A percentile compares a stretch with the other conserved stretches of the same genome.
phyloP scores from a whole-genome alignment of 352 stramenopile genomes.

The Phytopythium vexans region DNA sequence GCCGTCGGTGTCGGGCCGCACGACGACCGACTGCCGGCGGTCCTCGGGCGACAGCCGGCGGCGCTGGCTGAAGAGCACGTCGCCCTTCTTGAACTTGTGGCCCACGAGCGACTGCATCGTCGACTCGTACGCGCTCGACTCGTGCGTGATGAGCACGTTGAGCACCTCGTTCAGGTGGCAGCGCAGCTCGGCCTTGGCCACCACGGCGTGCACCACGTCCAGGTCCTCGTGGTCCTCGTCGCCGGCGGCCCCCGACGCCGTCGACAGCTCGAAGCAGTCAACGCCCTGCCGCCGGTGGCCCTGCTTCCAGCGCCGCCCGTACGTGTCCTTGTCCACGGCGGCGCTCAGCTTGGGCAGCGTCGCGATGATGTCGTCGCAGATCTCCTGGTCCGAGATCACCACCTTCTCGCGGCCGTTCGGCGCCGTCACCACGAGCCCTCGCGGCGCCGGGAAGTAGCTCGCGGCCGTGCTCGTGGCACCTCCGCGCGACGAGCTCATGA shows the following conservation, averaged over 20 bases:
- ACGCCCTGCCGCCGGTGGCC: constrained; percentile 29
- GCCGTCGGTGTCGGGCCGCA: constrained; percentile 12
- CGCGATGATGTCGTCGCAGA: constrained; percentile 37
- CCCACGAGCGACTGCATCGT: constrained; percentile 42
- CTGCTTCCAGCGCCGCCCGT: constrained; percentile 42
- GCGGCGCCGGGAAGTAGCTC: constrained; percentile 14
- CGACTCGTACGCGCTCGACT: constrained; percentile 39
- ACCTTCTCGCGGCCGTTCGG: constrained; percentile 23
- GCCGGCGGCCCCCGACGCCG: constrained; percentile 12
- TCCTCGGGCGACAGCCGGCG: constrained; percentile 17
- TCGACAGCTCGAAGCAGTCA: constrained; percentile 43
- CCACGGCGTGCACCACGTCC: constrained; percentile 39
- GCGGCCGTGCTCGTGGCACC: constrained; percentile 11
- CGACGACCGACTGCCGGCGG: constrained; percentile 22
- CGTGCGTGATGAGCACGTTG: constrained; percentile 37
- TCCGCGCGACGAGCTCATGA: constrained; percentile 19
- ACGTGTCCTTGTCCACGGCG: constrained; percentile 32
- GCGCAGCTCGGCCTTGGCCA: constrained; percentile 40
- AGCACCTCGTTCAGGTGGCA: constrained; percentile 63
- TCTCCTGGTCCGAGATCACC: constrained; percentile 33
- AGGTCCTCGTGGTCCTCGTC: constrained; percentile 16
- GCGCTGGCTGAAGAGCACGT: constrained; percentile 35
- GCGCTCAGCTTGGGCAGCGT: constrained; percentile 30
- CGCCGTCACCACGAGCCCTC: constrained; percentile 21
- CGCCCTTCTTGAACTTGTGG: constrained; percentile 40